Conservation (phyloP, 1,284 basidiomycete species). For the Acaromyces ingoldii region DNA sequence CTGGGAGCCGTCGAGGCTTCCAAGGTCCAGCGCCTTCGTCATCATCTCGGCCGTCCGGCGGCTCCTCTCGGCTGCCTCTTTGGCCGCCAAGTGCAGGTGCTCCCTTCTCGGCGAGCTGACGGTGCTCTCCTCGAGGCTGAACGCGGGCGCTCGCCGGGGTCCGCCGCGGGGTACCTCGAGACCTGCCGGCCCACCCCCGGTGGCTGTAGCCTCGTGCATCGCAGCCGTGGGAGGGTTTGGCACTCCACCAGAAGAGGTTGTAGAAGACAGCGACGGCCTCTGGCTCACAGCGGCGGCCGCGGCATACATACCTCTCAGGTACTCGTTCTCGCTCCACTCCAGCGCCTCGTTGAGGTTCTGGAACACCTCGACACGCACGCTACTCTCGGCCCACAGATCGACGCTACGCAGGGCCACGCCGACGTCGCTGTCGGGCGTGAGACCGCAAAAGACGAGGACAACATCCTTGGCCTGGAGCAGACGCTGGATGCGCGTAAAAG, state of each 20-base stretch:
- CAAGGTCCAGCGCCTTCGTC: background rate
- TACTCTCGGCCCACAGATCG: slow-evolving; percentile 62
- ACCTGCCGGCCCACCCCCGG: slow-evolving; percentile 53
- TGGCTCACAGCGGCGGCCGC: slow-evolving; percentile 44
- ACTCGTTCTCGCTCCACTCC: slow-evolving; percentile 65
- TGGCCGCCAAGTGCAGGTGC: slow-evolving; percentile 71
- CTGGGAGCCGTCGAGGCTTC: background rate
- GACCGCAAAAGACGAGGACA: slow-evolving; percentile 82
- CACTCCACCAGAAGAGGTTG: no score
- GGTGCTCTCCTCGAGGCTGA: slow-evolving; percentile 59
- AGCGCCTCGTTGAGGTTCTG: slow-evolving; percentile 80
- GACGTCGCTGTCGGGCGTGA: slow-evolving; percentile 49
- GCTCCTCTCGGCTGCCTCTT: slow-evolving; percentile 31
- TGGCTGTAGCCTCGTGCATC: slow-evolving; percentile 51
- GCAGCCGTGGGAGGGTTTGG: slow-evolving; percentile 50
- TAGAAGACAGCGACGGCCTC: no score
- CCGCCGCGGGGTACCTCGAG: slow-evolving; percentile 17
- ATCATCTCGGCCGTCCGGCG: background rate
- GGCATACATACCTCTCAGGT: slow-evolving; percentile 52
- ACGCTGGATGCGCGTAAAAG: slow-evolving; percentile 84
- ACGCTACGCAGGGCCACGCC: slow-evolving; percentile 54
- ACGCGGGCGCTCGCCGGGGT: slow-evolving; percentile 38
- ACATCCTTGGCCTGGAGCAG: slow-evolving; percentile 72
- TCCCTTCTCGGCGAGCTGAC: slow-evolving; percentile 69
- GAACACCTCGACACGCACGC: slow-evolving; percentile 64